Conservation (phyloP, 73 alveolate genomes). For the Uronychia binucleata region DNA sequence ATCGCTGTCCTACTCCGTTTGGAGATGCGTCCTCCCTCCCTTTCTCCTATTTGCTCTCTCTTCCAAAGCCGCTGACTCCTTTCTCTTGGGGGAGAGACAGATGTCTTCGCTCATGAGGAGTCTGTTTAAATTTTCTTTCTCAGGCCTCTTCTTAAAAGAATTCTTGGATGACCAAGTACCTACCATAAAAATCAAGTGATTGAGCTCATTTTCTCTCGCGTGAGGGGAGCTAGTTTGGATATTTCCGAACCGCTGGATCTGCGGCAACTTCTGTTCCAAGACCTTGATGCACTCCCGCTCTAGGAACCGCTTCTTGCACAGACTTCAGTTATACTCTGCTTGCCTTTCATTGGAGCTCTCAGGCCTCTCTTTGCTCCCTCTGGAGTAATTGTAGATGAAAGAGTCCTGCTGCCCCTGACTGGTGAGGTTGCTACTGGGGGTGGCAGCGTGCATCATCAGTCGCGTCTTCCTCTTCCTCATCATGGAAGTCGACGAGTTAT, state of each 20-base stretch:
- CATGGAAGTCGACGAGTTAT: not conserved
- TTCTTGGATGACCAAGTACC: not conserved
- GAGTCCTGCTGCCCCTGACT: not conserved
- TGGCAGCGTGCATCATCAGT: not conserved
- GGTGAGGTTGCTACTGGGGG: not conserved
- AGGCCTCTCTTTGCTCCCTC: not conserved
- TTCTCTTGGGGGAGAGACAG: not conserved
- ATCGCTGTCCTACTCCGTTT: not conserved
- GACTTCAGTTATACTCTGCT: too few relatives aligned
- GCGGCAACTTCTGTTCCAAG: not conserved
- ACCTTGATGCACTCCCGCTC: not conserved
- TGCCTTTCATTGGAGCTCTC: conserved; percentile 1
- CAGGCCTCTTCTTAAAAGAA: not conserved
- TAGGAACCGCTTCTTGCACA: not conserved
- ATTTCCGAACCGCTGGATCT: not conserved
- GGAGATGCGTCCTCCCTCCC: not conserved
- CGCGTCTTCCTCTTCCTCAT: not conserved
- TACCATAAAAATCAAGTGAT: not conserved
- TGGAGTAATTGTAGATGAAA: not conserved
- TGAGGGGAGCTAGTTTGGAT: not conserved
- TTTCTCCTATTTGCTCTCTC: not conserved
- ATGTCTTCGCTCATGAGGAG: not conserved
- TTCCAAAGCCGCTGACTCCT: not conserved
- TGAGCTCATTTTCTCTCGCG: not conserved
- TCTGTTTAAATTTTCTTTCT: not conserved